phyloP scores from a whole-genome alignment of 257 asterid species.

The Thymus quinquecostatus region DNA sequence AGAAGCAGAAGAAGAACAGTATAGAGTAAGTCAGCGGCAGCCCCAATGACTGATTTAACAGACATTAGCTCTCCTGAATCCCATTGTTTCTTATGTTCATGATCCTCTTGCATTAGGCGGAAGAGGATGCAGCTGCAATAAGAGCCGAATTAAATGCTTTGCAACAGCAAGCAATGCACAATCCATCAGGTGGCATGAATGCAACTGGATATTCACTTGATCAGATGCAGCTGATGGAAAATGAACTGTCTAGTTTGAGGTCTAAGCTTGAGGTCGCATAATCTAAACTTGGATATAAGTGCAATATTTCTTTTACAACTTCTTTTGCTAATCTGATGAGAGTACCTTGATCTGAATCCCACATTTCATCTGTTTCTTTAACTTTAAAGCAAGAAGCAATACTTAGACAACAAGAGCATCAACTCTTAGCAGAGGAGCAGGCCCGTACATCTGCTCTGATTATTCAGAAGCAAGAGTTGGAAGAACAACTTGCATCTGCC shows the following conservation, averaged over 20 bases:
- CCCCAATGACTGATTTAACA: slow-evolving; percentile 24
- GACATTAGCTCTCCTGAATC: slow-evolving; percentile 19
- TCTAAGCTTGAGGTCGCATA: slow-evolving; percentile 76
- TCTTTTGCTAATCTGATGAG: slow-evolving; percentile 24
- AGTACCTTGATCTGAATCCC: slow-evolving; percentile 22
- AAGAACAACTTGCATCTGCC: slow-evolving; percentile 72
- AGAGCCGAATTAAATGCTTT: slow-evolving; percentile 83
- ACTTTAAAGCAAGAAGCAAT: slow-evolving; percentile 68
- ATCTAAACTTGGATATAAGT: no score
- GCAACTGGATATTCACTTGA: slow-evolving; percentile 60
- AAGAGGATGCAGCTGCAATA: slow-evolving; percentile 94
- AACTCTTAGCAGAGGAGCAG: slow-evolving; percentile 71
- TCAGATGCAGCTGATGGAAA: slow-evolving; percentile 79
- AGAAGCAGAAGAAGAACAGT: slow-evolving; percentile 99
- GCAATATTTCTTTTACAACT: slow-evolving; percentile 13
- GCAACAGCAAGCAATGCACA: slow-evolving; percentile 83
- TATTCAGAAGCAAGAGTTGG: slow-evolving; percentile 77
- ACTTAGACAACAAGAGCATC: slow-evolving; percentile 78
- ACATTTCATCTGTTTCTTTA: slow-evolving; percentile 22
- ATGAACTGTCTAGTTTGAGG: slow-evolving; percentile 69
- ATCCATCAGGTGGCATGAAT: slow-evolving; percentile 45
- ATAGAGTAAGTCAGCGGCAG: slow-evolving; percentile 58
- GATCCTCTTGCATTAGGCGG: slow-evolving; percentile 65
- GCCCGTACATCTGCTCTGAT: slow-evolving; percentile 62
- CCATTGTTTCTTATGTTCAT: slow-evolving; percentile 19